Evolutionary conservation across 345 rosid species (phyloP).

Genomic region (Corchorus capsularis): DNA sequence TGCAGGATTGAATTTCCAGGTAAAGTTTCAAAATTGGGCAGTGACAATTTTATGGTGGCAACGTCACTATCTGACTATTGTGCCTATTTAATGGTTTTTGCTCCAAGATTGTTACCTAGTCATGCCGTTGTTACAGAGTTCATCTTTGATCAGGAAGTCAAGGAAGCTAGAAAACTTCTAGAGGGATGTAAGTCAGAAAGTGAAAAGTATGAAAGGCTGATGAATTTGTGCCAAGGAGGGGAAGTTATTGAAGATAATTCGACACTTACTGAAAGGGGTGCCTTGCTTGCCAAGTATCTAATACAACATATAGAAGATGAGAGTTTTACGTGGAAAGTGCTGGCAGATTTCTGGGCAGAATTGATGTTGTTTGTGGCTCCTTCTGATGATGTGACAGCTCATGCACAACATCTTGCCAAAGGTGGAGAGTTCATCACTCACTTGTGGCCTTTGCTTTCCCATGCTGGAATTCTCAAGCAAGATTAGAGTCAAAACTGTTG

Average conservation of each 20-base stretch:
- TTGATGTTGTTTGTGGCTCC: not conserved
- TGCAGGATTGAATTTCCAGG: not conserved
- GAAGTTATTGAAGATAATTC: not conserved
- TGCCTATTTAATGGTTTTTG: slow-evolving; percentile 14
- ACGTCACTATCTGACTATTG: not conserved
- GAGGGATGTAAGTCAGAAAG: not conserved
- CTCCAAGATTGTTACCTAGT: slow-evolving; percentile 2
- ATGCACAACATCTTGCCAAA: not conserved
- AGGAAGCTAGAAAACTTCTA: not conserved
- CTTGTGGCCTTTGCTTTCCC: not conserved
- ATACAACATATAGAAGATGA: not conserved
- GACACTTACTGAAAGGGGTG: not conserved
- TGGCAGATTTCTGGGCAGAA: slow-evolving; percentile 2
- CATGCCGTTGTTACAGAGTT: not conserved
- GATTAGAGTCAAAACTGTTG: too few species aligned
- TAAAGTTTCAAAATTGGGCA: not conserved
- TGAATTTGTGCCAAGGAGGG: not conserved
- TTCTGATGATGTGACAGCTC: not conserved
- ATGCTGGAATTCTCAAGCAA: too few species aligned
- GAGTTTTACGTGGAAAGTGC: not conserved
- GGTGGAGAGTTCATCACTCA: not conserved
- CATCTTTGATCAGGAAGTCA: not conserved
- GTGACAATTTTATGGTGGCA: not conserved
- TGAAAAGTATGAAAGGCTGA: not conserved
- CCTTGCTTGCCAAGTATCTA: not conserved